phyloP scores from a whole-genome alignment of 2,329 filamentous ascomycete species.

The Penicillium sclerotiorum region DNA sequence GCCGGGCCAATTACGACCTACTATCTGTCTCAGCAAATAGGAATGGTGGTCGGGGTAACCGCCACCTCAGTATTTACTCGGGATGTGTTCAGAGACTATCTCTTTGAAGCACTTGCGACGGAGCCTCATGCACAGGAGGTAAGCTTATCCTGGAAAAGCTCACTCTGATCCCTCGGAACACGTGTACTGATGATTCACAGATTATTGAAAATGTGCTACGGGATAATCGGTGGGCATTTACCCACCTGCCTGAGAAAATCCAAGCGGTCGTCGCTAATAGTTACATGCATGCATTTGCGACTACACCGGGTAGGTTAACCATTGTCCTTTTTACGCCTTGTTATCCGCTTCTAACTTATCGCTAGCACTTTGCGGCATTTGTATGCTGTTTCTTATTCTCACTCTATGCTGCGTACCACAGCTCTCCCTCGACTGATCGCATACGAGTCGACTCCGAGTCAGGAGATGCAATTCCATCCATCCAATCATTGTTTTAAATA shows the following conservation, averaged over 20 bases:
- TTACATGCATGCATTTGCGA: background rate
- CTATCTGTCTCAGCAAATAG: background rate
- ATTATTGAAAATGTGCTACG: background rate
- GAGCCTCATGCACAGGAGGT: background rate
- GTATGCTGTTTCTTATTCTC: background rate
- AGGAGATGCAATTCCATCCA: too few relatives aligned
- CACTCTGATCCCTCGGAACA: background rate
- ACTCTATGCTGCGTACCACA: background rate
- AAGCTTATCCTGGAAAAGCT: background rate
- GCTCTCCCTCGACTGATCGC: background rate
- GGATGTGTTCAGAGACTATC: background rate
- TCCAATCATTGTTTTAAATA: too few relatives aligned
- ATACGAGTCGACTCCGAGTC: too few relatives aligned
- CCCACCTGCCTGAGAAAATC: background rate
- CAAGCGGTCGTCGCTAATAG: background rate
- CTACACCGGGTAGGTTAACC: background rate
- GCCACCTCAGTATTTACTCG: background rate
- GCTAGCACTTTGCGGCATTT: background rate
- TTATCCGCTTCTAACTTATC: background rate
- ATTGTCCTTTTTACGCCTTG: background rate
- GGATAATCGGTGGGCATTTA: background rate
- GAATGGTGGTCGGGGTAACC: background rate
- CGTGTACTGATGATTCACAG: background rate
- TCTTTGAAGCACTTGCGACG: background rate
- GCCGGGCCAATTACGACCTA: background rate